Conservation (phyloP, 805 yeast genomes). For the Cyberlindnera subsufficiens region DNA sequence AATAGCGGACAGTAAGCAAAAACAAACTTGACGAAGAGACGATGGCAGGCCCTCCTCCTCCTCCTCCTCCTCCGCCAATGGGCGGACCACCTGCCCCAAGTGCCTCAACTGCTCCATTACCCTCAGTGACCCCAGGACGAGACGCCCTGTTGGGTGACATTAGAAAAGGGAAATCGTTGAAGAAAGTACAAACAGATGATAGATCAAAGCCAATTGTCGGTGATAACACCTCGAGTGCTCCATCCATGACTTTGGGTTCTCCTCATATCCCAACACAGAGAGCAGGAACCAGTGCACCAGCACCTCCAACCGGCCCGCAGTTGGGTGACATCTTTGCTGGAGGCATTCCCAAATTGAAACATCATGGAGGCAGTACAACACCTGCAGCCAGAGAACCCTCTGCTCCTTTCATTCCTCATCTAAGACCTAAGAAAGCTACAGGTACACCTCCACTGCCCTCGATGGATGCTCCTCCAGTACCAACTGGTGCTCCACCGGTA, state of each 20-base stretch:
- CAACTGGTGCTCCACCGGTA: constrained; percentile 16
- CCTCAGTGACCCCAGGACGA: constrained; percentile 33
- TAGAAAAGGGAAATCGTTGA: constrained; percentile 57
- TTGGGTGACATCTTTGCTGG: constrained; percentile 21
- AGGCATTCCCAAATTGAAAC: constrained; percentile 21
- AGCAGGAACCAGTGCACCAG: constrained; percentile 12
- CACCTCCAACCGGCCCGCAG: constrained; percentile 17
- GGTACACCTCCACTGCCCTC: constrained; percentile 7
- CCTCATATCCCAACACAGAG: constrained; percentile 3
- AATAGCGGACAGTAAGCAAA: too few relatives aligned
- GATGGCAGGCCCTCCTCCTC: constrained; percentile 53
- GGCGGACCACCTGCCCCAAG: constrained; percentile 44
- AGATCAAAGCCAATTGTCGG: constrained; percentile 56
- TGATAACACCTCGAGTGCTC: background rate
- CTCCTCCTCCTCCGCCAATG: constrained; percentile 51
- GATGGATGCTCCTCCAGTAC: constrained; percentile 11
- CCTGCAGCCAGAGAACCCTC: constrained; percentile 23
- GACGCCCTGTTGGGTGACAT: constrained; percentile 75
- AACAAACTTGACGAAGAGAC: background rate
- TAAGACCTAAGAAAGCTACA: constrained; percentile 15
- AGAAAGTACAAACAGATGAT: constrained; percentile 60
- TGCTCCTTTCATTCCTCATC: constrained; percentile 20
- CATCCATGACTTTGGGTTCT: background rate
- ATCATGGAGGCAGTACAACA: constrained; percentile 6
- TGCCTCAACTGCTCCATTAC: constrained; percentile 26